Evolutionary conservation across 139 green algal genomes (phyloP).

Genomic region (Tetradesmus obliquus): DNA sequence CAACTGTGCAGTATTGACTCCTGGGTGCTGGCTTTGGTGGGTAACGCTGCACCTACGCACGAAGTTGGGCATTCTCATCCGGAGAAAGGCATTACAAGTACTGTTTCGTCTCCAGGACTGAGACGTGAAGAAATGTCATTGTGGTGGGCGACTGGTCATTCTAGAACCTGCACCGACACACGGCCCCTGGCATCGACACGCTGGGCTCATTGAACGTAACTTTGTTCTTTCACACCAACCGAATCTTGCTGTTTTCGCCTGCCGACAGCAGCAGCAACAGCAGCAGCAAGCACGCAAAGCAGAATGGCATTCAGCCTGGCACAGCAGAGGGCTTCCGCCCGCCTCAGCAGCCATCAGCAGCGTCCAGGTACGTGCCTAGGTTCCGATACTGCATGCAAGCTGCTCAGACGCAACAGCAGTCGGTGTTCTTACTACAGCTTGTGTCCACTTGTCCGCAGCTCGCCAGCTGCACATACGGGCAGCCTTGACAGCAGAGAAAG

Average conservation of each 20-base stretch:
- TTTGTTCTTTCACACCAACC: not conserved
- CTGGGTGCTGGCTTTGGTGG: too few species aligned
- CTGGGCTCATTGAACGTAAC: not conserved
- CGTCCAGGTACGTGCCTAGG: not conserved
- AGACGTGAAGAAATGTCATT: not conserved
- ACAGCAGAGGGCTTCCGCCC: not conserved
- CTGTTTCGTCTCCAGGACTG: not conserved
- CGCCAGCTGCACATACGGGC: slow-evolving; percentile 13
- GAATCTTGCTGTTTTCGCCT: not conserved
- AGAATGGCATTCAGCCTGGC: not conserved
- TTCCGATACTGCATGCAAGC: not conserved
- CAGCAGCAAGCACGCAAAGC: not conserved
- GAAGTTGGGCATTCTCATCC: too few species aligned
- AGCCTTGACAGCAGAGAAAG: slow-evolving; percentile 41
- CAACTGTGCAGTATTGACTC: too few species aligned
- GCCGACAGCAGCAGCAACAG: not conserved
- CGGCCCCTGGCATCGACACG: not conserved
- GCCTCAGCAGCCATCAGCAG: slow-evolving; percentile 5
- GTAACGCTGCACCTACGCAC: too few species aligned
- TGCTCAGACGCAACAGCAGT: not conserved
- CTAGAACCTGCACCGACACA: not conserved
- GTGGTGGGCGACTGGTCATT: not conserved
- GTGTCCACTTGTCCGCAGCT: slow-evolving; percentile 15
- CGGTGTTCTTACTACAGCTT: not conserved
- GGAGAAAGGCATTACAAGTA: not conserved